Conservation (phyloP, 2,329 filamentous ascomycete species). For the Sclerotinia borealis region DNA sequence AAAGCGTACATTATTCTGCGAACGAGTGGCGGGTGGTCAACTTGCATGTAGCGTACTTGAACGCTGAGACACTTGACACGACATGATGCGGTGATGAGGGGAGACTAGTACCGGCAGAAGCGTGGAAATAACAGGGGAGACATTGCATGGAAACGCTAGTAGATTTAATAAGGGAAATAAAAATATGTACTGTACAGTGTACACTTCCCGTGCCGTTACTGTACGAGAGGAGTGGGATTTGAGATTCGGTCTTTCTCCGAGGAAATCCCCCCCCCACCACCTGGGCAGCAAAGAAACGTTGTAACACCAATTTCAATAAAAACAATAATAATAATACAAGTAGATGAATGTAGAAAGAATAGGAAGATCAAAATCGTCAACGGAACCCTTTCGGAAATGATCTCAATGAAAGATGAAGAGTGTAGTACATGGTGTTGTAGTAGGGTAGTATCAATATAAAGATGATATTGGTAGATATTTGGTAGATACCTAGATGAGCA, state of each 20-base stretch:
- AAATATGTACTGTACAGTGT: neutral
- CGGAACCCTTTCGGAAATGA: slow-evolving; percentile 1
- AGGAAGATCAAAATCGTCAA: neutral
- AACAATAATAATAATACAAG: neutral
- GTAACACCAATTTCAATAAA: neutral
- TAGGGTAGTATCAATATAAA: neutral
- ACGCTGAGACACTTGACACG: slow-evolving; percentile 9
- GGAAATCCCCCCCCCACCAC: neutral
- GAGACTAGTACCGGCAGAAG: slow-evolving; percentile 9
- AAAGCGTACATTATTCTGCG: slow-evolving; percentile 2
- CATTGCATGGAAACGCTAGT: slow-evolving; percentile 11
- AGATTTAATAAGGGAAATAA: slow-evolving; percentile 8
- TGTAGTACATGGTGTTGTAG: neutral
- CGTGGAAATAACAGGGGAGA: slow-evolving; percentile 2
- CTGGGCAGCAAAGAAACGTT: neutral
- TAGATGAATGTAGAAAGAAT: too few relatives aligned
- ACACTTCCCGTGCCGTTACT: slow-evolving; percentile 1
- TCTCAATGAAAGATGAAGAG: neutral
- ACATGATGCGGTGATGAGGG: slow-evolving; percentile 10
- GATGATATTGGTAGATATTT: neutral
- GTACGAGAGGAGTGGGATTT: neutral
- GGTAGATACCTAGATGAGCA: too few relatives aligned
- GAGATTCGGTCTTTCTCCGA: slow-evolving; percentile 1
- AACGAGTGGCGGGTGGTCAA: slow-evolving; percentile 8
- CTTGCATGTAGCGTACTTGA: slow-evolving; percentile 1